Base-by-base conservation (phyloP, 345 rosid genomes). In the Sonneratia alba region DNA sequence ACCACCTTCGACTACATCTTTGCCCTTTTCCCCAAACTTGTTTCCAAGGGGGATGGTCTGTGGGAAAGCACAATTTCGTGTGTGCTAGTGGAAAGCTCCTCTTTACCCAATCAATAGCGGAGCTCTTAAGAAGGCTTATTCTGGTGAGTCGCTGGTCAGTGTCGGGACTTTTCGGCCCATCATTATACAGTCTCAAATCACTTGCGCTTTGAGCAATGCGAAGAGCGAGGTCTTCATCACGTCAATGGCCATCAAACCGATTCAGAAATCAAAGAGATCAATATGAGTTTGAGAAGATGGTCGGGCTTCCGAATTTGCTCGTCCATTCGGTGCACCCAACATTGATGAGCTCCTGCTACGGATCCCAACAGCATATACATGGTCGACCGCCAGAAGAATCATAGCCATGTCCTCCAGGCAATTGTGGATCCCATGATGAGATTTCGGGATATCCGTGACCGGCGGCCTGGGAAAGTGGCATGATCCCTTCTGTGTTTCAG, bases 401-500 rank as follows among this genome's bases (percentile, higher is more conserved):
- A 84, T 79, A 88, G 89, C 80, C 83, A 86, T 87, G 73, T 88
- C 67, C 69, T 88, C 81, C 92, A 86, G 81, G 92, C 83, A 40
- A 79, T 86, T 10, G 87, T 88, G 49, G 92, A 84, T 73, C 80
- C 90, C 22, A 81, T 79, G 14, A 80, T 84, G 92, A 86, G 85
- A 75, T 86, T 86, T 75, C 79, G 81, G 9, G 90, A 86, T 73
- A 82, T 88, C 43, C 43, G 81, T 88, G 77, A 83, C 87, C 4
- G 92, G 92, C 45, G 92, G 92, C 89, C 92, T 0, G 92, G 92
- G 66, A 86, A 81, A 75, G 71, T 83, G 74, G 80, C n/a, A 82
- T 16, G 88, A 84, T n/a, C 18, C 34, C 34, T 68, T 69, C 75
- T 36, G 78, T 84, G 43, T 83, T 88, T 75, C 79, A 70, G 71